Evolutionary conservation across 306 rosid genomes (phyloP).

Genomic region (Malus sieversii): DNA sequence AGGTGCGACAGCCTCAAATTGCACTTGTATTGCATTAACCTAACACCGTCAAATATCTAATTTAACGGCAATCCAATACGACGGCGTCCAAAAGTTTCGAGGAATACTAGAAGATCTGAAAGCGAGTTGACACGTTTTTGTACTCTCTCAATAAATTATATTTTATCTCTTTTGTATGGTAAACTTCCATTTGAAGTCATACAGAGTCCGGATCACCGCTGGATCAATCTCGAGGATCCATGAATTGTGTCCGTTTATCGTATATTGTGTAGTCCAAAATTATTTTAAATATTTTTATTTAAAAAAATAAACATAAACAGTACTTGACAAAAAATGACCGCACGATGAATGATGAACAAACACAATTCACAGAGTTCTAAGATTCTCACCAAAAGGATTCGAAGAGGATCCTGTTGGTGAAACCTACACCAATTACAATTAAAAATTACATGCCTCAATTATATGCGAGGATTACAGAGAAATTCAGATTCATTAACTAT

Average conservation of each 20-base stretch:
- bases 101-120: neutral
- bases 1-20: neutral
- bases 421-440: too few species aligned
- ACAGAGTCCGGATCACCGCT: too few species aligned
- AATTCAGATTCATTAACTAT: too few species aligned
- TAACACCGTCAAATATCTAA: neutral
- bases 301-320: too few species aligned
- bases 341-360: too few species aligned
- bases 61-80: neutral
- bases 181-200: neutral
- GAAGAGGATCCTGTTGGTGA: too few species aligned
- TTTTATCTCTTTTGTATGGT: neutral
- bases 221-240: too few species aligned
- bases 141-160: neutral
- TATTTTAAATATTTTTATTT: too few species aligned
- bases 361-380: accelerated
- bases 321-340: too few species aligned
- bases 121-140: neutral
- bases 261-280: accelerated
- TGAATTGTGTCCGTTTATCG: accelerated
- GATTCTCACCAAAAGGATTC: too few species aligned
- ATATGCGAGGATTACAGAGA: too few species aligned
- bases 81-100: neutral
- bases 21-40: neutral
- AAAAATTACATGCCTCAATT: too few species aligned